Evolutionary conservation across 2,329 filamentous ascomycete species (phyloP).

Genomic region (Alternaria burnsii): DNA sequence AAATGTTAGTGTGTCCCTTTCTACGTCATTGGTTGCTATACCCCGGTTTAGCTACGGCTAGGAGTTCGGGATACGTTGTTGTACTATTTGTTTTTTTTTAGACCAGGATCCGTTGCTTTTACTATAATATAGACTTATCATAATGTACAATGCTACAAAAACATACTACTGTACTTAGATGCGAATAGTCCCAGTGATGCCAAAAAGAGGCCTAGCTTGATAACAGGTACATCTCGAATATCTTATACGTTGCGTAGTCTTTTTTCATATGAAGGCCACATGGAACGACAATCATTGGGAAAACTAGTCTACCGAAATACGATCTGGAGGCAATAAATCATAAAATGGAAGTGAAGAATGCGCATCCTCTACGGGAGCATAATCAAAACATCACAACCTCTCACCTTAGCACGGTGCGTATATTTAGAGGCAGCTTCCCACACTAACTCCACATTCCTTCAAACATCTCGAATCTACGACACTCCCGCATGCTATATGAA

Average conservation of each 20-base stretch:
- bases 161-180: neutral
- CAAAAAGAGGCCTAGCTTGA: no score
- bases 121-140: neutral
- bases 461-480: neutral
- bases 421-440: neutral
- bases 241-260: no score
- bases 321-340: no score
- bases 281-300: no score
- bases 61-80: constrained; percentile 5
- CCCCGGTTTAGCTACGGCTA: constrained; percentile 13
- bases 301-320: no score
- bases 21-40: constrained; percentile 14
- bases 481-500: neutral
- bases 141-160: neutral
- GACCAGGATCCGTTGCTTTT: neutral
- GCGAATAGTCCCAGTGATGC: no score
- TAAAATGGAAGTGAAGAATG: no score
- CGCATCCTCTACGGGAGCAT: no score
- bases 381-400: no score
- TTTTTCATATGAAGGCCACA: no score
- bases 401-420: neutral
- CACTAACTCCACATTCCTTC: neutral
- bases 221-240: no score
- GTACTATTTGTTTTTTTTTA: neutral
- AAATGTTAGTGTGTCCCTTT: neutral